Percentiles rank a stretch among this genome's conserved stretches.
Conservation (phyloP, 2,329 filamentous ascomycete genomes). For the Fusarium dlaminii region DNA sequence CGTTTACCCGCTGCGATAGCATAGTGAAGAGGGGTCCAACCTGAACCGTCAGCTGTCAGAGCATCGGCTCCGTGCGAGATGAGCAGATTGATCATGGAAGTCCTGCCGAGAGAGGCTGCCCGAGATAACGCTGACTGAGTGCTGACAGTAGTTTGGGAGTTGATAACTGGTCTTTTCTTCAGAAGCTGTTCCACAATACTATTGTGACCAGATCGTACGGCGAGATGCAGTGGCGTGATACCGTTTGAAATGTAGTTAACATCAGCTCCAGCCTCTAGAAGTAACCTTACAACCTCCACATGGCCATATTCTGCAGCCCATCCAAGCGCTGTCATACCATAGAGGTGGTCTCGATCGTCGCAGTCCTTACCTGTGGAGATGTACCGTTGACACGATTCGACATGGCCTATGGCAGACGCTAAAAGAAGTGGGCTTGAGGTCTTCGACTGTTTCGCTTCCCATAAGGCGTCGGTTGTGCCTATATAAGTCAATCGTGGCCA, state of each 20-base stretch:
- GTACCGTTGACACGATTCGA: neutral
- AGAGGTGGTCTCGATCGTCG: neutral
- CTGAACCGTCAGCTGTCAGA: neutral
- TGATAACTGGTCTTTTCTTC: neutral
- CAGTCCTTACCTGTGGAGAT: neutral
- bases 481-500: no score
- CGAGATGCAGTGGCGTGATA: neutral
- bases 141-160: neutral
- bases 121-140: neutral
- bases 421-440: neutral
- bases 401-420: fast-evolving
- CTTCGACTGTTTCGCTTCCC: neutral
- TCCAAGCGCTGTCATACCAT: neutral
- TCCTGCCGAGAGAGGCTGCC: neutral
- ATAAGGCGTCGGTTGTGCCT: neutral
- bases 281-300: neutral
- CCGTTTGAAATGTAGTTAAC: neutral
- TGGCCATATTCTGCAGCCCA: neutral
- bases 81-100: neutral
- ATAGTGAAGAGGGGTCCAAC: neutral
- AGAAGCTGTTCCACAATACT: neutral
- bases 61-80: neutral
- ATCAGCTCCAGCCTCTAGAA: neutral
- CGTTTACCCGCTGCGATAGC: neutral
- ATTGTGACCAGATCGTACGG: neutral